Evolutionary conservation across 2,329 filamentous ascomycete species (phyloP).

Genomic region (Boeremia exigua): DNA sequence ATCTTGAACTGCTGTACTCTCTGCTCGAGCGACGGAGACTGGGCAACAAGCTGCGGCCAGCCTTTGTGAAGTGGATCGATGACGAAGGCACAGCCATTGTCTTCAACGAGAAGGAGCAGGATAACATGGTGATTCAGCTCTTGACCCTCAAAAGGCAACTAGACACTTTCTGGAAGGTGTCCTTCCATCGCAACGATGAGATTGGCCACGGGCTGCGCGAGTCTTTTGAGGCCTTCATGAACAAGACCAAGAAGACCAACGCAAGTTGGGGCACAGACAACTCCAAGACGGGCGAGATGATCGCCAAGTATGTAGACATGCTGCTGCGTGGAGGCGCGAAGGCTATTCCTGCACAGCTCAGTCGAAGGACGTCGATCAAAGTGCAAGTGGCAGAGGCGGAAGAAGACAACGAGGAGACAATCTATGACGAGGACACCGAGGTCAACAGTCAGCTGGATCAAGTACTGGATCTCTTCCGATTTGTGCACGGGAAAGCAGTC

Average conservation of each 20-base stretch:
- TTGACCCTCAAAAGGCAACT: constrained; percentile 80
- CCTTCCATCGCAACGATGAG: constrained; percentile 78
- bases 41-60: constrained; percentile 70
- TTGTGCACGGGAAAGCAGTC: constrained; percentile 95
- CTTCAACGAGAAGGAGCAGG: constrained; percentile 75
- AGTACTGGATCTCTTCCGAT: constrained; percentile 91
- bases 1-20: constrained; percentile 78
- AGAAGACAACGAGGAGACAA: constrained; percentile 64
- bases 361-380: constrained; percentile 61
- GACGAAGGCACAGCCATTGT: constrained; percentile 78
- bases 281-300: constrained; percentile 97
- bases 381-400: constrained; percentile 65
- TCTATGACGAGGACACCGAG: constrained; percentile 88
- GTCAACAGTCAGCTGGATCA: constrained; percentile 91
- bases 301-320: constrained; percentile 94
- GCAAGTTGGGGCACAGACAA: constrained; percentile 80
- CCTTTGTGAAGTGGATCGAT: constrained; percentile 82
- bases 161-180: constrained; percentile 76
- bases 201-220: constrained; percentile 82
- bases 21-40: constrained; percentile 76
- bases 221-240: constrained; percentile 89
- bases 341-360: constrained; percentile 73
- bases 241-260: constrained; percentile 76
- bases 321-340: constrained; percentile 88
- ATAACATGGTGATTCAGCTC: constrained; percentile 85